Percentiles rank a stretch among this genome's conserved stretches.
Evolutionary conservation across 2,329 filamentous ascomycete species (phyloP).

Genomic region (Talaromyces sp.): DNA sequence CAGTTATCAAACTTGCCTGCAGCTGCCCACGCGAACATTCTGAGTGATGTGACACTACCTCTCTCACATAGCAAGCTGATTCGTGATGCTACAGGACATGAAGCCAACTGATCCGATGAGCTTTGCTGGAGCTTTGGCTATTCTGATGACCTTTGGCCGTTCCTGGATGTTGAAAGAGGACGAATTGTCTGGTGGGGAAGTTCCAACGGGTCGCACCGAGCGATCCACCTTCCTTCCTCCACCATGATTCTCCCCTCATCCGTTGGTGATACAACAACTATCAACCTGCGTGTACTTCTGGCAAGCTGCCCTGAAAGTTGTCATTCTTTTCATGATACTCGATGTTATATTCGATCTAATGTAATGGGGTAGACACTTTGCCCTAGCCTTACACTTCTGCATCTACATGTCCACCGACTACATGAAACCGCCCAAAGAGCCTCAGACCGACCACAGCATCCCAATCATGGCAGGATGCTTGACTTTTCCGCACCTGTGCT

Average conservation of each 20-base stretch:
- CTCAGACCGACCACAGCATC: background rate
- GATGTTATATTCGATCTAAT: no score
- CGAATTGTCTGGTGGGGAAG: background rate
- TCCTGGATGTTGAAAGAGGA: background rate
- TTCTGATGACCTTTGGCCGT: background rate
- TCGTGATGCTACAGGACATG: background rate
- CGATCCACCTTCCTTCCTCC: background rate
- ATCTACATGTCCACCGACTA: background rate
- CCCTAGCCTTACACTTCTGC: background rate
- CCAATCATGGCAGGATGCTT: background rate
- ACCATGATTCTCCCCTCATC: background rate
- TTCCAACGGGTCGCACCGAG: background rate
- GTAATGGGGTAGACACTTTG: no score
- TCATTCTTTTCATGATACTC: background rate
- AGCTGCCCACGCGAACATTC: slow-evolving; percentile 17
- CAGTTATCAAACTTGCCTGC: slow-evolving; percentile 11
- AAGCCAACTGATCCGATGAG: background rate
- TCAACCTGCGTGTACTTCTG: background rate
- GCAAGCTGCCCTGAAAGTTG: background rate
- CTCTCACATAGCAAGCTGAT: background rate
- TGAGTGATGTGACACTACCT: background rate
- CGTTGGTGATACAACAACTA: background rate
- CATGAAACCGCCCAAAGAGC: background rate
- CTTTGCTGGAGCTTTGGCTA: background rate
- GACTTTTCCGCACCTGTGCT: background rate